Evolutionary conservation across 495 filamentous ascomycete genomes (phyloP).

Genomic region (Apodospora peruviana): DNA sequence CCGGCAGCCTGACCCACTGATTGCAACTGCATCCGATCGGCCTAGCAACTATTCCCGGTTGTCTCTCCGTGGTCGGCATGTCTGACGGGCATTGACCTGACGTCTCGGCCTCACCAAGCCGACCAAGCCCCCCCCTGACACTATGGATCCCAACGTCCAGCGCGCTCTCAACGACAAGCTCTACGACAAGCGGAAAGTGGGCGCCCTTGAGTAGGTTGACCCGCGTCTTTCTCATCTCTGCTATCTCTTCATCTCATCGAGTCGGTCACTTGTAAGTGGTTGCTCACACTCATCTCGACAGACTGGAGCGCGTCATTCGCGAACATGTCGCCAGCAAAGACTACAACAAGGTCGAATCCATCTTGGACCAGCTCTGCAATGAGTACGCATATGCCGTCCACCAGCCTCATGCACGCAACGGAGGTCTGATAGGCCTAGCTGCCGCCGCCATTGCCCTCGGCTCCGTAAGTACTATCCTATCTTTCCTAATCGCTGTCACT

Average conservation of each 20-base stretch:
- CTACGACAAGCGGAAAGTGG: slow-evolving; percentile 94
- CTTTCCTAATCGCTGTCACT: neutral
- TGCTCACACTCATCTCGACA: too few relatives aligned
- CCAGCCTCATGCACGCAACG: slow-evolving; percentile 94
- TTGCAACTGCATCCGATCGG: too few relatives aligned
- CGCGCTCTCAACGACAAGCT: slow-evolving; percentile 94
- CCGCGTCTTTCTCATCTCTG: neutral
- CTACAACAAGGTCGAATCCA: slow-evolving; percentile 69
- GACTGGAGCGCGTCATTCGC: slow-evolving; percentile 79
- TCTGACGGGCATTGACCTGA: too few relatives aligned
- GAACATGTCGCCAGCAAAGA: slow-evolving; percentile 73
- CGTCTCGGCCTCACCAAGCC: too few relatives aligned
- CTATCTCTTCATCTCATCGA: neutral
- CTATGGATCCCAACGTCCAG: slow-evolving; percentile 86
- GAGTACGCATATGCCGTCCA: slow-evolving; percentile 98
- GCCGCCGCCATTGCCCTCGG: slow-evolving; percentile 95
- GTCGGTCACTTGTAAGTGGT: too few relatives aligned
- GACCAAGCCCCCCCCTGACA: too few relatives aligned
- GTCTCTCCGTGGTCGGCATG: too few relatives aligned
- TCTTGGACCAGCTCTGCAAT: slow-evolving; percentile 93
- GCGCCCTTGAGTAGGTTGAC: slow-evolving; percentile 83
- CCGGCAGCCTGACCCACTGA: too few relatives aligned
- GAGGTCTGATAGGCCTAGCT: slow-evolving; percentile 91
- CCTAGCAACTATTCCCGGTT: too few relatives aligned
- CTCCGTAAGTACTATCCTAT: slow-evolving; percentile 53